Percentiles rank a stretch among this genome's conserved stretches.
phyloP scores from a whole-genome alignment of 1,284 basidiomycete species.

The Malassezia sympodialis region DNA sequence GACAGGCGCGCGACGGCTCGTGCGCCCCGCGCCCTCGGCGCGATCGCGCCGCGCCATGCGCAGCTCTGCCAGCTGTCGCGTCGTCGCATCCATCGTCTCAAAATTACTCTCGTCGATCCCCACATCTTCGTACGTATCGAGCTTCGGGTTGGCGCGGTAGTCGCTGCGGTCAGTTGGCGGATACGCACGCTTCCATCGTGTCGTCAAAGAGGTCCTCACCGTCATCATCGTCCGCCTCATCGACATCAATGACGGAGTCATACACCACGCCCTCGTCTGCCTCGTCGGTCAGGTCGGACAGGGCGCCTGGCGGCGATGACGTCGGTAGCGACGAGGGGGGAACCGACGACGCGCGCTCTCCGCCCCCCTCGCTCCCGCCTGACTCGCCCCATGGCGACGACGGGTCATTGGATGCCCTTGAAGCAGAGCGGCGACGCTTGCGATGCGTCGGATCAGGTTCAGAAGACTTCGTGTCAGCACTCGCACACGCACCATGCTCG shows the following conservation, averaged over 20 bases:
- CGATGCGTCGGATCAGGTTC: slow-evolving; percentile 10
- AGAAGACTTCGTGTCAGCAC: slow-evolving; percentile 9
- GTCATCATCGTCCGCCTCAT: slow-evolving; percentile 55
- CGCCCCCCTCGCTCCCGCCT: slow-evolving; percentile 6
- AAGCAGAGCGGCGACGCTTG: slow-evolving; percentile 20
- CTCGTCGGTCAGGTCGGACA: slow-evolving; percentile 42
- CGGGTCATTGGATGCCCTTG: slow-evolving; percentile 11
- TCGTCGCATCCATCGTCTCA: slow-evolving; percentile 62
- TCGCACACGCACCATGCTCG: slow-evolving; percentile 4
- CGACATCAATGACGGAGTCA: slow-evolving; percentile 36
- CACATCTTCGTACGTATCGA: slow-evolving; percentile 76
- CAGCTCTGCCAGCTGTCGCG: slow-evolving; percentile 72
- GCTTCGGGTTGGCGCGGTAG: slow-evolving; percentile 68
- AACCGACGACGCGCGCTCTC: slow-evolving; percentile 9
- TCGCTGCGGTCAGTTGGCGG: slow-evolving; percentile 56
- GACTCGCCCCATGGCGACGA: slow-evolving; percentile 14
- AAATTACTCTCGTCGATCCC: slow-evolving; percentile 71
- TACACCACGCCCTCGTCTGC: slow-evolving; percentile 31
- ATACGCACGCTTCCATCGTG: slow-evolving; percentile 60
- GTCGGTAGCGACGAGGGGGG: slow-evolving; percentile 42
- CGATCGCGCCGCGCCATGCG: slow-evolving; percentile 82
- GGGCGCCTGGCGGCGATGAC: slow-evolving; percentile 36
- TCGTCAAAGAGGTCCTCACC: slow-evolving; percentile 90
- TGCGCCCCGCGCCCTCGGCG: slow-evolving; percentile 55
- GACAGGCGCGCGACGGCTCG: slow-evolving; percentile 65